Conservation (phyloP, 352 stramenopile genomes). For the Phytophthora kernoviae region DNA sequence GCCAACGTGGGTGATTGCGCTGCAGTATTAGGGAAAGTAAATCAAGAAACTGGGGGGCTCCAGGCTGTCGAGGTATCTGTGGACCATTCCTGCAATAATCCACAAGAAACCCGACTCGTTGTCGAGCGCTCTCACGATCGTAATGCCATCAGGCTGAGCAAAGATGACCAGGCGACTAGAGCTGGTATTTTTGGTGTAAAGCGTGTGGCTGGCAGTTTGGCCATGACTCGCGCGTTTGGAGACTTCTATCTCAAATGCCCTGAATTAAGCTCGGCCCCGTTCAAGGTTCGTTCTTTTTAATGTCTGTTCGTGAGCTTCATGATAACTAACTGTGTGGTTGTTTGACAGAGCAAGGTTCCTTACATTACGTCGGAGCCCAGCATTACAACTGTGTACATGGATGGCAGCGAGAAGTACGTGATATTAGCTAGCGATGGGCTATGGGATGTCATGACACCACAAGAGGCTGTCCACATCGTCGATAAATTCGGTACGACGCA, state of each 20-base stretch:
- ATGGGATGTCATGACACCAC: slow-evolving; percentile 76
- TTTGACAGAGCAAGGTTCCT: slow-evolving; percentile 68
- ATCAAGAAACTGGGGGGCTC: slow-evolving; percentile 39
- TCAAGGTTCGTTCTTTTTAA: slow-evolving; percentile 63
- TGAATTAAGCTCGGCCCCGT: slow-evolving; percentile 89
- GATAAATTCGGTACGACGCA: slow-evolving; percentile 61
- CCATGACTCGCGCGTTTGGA: slow-evolving; percentile 91
- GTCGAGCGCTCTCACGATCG: slow-evolving; percentile 70
- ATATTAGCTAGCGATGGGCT: slow-evolving; percentile 85
- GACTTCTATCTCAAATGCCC: slow-evolving; percentile 95
- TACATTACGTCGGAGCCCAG: slow-evolving; percentile 81
- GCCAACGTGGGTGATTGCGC: slow-evolving; percentile 92
- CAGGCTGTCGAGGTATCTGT: slow-evolving; percentile 47
- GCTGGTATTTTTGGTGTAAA: slow-evolving; percentile 84
- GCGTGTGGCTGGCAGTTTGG: slow-evolving; percentile 90
- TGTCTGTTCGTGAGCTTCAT: neutral
- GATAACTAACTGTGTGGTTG: slow-evolving; percentile 3
- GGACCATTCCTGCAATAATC: slow-evolving; percentile 68
- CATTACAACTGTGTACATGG: slow-evolving; percentile 52
- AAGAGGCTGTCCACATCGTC: slow-evolving; percentile 72
- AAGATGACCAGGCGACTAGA: slow-evolving; percentile 86
- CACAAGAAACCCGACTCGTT: slow-evolving; percentile 55
- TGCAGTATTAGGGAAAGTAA: slow-evolving; percentile 81
- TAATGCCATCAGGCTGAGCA: slow-evolving; percentile 90
- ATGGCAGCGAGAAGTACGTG: slow-evolving; percentile 65